phyloP scores from a whole-genome alignment of 2,329 filamentous ascomycete genomes.

The Rhynchosporium secalis region DNA sequence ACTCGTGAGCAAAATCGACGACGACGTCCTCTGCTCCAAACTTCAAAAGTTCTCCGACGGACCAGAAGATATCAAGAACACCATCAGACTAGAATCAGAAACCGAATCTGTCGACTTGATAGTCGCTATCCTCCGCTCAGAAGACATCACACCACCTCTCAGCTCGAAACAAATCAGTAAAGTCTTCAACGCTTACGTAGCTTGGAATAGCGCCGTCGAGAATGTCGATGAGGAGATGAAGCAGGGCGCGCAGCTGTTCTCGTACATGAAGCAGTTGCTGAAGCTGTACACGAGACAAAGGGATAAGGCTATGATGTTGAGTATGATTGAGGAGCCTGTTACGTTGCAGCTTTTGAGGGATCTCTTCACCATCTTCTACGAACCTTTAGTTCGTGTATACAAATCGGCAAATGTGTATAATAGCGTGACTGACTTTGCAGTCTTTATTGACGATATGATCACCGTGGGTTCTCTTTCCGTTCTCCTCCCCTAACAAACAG shows the following conservation, averaged over 20 bases:
- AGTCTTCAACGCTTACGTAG: constrained; percentile 92
- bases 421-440: constrained; percentile 93
- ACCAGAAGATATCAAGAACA: constrained; percentile 71
- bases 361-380: constrained; percentile 98
- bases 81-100: constrained; percentile 71
- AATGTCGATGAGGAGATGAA: constrained; percentile 86
- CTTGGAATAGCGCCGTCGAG: constrained; percentile 92
- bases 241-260: constrained; percentile 88
- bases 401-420: constrained; percentile 98
- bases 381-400: constrained; percentile 94
- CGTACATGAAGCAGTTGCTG: constrained; percentile 89
- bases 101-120: constrained; percentile 79
- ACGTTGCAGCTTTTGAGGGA: constrained; percentile 95
- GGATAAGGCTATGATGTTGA: constrained; percentile 97
- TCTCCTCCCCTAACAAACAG: background rate
- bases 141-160: constrained; percentile 71
- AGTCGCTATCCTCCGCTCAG: constrained; percentile 79
- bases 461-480: constrained; percentile 52
- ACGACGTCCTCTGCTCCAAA: constrained; percentile 76
- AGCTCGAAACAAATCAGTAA: constrained; percentile 74
- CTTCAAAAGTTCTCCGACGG: constrained; percentile 76
- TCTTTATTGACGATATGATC: constrained; percentile 92
- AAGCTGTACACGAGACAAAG: constrained; percentile 89
- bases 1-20: constrained; percentile 75
- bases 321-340: constrained; percentile 93